These are phyloP conservation scores for Agastache rugosa DNA, from an alignment of 257 asterid species.

Conservation along the genomic window DNA sequence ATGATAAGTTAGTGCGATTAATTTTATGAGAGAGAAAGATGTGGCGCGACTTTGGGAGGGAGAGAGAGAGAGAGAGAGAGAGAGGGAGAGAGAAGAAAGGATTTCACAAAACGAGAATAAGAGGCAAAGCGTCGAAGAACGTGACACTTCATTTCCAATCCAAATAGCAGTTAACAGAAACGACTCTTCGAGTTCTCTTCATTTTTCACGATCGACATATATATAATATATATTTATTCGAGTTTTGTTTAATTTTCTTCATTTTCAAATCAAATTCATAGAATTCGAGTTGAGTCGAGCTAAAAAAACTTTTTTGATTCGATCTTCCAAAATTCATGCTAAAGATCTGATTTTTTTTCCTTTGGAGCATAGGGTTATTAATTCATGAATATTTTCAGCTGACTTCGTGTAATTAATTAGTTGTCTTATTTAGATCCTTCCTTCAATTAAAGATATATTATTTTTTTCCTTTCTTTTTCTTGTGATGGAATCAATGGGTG, in stretches of 20 bases:
- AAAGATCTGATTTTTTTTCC: too few species aligned
- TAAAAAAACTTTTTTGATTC: too few species aligned
- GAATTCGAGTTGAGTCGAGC: too few species aligned
- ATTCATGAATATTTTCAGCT: not conserved
- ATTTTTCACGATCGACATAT: too few species aligned
- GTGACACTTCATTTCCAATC: conserved; percentile 51
- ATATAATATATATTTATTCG: too few species aligned
- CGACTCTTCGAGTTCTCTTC: conserved; percentile 41
- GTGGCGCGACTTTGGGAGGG: not conserved
- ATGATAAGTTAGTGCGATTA: not conserved
- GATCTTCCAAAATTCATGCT: not conserved
- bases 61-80: conserved; percentile 8
- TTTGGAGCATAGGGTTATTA: not conserved
- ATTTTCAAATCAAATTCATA: too few species aligned
- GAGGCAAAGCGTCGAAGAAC: conserved; percentile 49
- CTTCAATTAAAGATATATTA: too few species aligned
- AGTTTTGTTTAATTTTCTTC: too few species aligned
- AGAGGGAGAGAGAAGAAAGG: not conserved
- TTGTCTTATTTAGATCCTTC: too few species aligned
- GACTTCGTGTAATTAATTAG: too few species aligned
- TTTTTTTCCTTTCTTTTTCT: too few species aligned
- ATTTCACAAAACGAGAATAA: conserved; percentile 31
- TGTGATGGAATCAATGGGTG: too few species aligned
- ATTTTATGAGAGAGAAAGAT: not conserved
- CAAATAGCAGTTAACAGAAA: conserved; percentile 34